These are phyloP conservation scores for Delitschia confertaspora DNA, from an alignment of 495 filamentous ascomycete species.

Conservation along the genomic window DNA sequence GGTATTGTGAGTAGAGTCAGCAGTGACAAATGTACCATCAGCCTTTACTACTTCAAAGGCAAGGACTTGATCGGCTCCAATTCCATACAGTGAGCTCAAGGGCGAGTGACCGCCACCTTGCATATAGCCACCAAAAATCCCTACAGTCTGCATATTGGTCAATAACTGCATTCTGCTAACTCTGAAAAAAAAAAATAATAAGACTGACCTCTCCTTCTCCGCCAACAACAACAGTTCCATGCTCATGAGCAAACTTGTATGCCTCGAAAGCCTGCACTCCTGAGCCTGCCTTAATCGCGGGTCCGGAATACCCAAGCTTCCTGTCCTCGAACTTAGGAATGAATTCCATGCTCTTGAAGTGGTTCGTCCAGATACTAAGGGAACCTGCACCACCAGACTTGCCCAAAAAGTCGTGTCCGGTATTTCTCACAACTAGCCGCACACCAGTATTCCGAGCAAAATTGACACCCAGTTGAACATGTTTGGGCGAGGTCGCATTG, in stretches of 20 bases:
- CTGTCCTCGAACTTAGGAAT: slow-evolving; percentile 16
- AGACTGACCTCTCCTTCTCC: slow-evolving; percentile 12
- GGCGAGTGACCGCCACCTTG: slow-evolving; percentile 24
- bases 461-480: slow-evolving; percentile 53
- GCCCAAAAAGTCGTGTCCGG: slow-evolving; percentile 44
- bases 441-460: slow-evolving; percentile 54
- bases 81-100: slow-evolving; percentile 18
- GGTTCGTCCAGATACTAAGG: slow-evolving; percentile 25
- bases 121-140: slow-evolving; percentile 25
- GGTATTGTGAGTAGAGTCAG: slow-evolving; percentile 13
- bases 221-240: slow-evolving; percentile 18
- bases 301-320: slow-evolving; percentile 16
- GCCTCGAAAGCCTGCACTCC: slow-evolving; percentile 23
- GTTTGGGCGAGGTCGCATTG: slow-evolving; percentile 46
- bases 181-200: background rate
- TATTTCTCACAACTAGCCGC: slow-evolving; percentile 59
- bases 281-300: slow-evolving; percentile 19
- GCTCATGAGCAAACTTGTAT: slow-evolving; percentile 23
- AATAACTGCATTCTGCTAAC: too few species aligned
- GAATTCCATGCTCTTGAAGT: slow-evolving; percentile 23
- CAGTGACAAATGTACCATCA: slow-evolving; percentile 15
- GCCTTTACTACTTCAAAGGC: slow-evolving; percentile 17
- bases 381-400: slow-evolving; percentile 18
- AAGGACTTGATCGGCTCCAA: slow-evolving; percentile 22
- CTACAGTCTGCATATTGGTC: slow-evolving; percentile 11